Conservation (phyloP, 2,329 filamentous ascomycete species). For the Tolypocladium sp. region DNA sequence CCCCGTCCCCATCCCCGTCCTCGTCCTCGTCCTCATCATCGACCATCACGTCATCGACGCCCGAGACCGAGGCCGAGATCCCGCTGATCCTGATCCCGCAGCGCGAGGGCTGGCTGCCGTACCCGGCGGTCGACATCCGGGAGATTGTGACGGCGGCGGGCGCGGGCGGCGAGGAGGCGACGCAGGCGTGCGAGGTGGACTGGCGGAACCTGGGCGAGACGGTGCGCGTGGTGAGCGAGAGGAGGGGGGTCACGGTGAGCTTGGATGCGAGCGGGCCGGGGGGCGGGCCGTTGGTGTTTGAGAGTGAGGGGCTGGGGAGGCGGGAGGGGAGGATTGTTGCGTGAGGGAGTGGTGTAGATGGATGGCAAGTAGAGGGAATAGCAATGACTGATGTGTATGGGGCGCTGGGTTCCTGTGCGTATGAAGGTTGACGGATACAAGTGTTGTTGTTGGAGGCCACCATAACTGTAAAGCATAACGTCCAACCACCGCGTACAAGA, state of each 20-base stretch:
- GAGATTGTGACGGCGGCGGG: constrained; percentile 34
- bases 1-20: constrained; percentile 2
- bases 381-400: neutral
- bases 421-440: too few species aligned
- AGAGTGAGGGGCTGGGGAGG: constrained; percentile 37
- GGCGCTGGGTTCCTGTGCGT: too few species aligned
- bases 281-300: constrained; percentile 58
- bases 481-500: too few species aligned
- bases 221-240: constrained; percentile 63
- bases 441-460: too few species aligned
- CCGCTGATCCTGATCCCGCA: constrained; percentile 73
- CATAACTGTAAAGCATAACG: too few species aligned
- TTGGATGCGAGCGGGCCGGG: constrained; percentile 57
- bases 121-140: constrained; percentile 72
- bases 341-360: constrained; percentile 6
- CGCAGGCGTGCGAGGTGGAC: constrained; percentile 62
- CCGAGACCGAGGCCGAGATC: constrained; percentile 48
- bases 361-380: too few species aligned
- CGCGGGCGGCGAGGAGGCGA: constrained; percentile 10
- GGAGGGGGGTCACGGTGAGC: constrained; percentile 63
- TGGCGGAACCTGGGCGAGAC: constrained; percentile 70
- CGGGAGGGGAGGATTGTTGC: constrained; percentile 27
- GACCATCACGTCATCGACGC: constrained; percentile 32
- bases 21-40: constrained; percentile 16
- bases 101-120: constrained; percentile 65